Evolutionary conservation across 768 basidiomycete genomes (phyloP).

Genomic region (Rhodotorula paludigena): DNA sequence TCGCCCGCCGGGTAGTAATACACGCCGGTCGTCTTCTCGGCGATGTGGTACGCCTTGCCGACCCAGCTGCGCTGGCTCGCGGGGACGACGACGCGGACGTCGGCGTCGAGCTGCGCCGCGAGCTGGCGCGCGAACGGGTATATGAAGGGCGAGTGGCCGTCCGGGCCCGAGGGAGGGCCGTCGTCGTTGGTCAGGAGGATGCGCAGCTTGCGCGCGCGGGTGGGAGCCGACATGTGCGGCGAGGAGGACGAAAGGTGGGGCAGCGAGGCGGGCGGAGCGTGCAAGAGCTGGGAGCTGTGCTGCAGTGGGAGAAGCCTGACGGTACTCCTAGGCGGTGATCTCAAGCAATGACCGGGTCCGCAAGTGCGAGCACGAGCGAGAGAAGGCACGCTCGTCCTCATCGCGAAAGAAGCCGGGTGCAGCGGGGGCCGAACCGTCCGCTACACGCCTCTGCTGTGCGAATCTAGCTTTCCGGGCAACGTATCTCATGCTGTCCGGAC

Average conservation of each 20-base stretch:
- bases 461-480: too few relatives aligned
- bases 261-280: not conserved
- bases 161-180: constrained; percentile 45
- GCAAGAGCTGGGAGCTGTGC: too few relatives aligned
- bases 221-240: not conserved
- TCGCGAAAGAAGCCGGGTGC: too few relatives aligned
- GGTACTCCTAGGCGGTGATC: too few relatives aligned
- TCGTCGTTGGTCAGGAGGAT: constrained; percentile 47
- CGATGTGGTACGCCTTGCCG: constrained; percentile 47
- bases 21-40: constrained; percentile 1
- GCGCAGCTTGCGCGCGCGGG: not conserved
- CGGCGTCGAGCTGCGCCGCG: constrained; percentile 44
- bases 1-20: constrained; percentile 45
- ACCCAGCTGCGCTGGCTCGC: constrained; percentile 49
- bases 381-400: too few relatives aligned
- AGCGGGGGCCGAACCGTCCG: too few relatives aligned
- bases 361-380: too few relatives aligned
- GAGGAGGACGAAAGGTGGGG: not conserved
- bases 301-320: too few relatives aligned
- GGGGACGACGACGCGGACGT: constrained; percentile 49
- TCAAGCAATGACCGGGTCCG: too few relatives aligned
- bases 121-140: constrained; percentile 47
- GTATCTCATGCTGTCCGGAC: too few relatives aligned
- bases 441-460: too few relatives aligned
- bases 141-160: constrained; percentile 48